Evolutionary conservation across 306 rosid genomes (phyloP).

Genomic region (Vigna angularis): DNA sequence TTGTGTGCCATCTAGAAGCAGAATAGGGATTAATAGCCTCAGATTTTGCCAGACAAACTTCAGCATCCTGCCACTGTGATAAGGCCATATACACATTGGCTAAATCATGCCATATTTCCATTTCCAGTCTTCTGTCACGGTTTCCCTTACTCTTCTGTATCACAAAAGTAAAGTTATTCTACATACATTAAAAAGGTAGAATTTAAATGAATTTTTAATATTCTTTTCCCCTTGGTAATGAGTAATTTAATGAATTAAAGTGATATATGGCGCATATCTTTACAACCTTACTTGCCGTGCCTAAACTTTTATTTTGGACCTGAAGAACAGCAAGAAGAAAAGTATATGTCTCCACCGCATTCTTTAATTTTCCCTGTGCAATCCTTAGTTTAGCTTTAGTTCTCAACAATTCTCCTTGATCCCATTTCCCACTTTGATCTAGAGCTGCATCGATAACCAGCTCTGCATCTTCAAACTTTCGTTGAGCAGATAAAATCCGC

Average conservation of each 20-base stretch:
- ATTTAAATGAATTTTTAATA: constrained; percentile 7
- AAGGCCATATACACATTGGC: constrained; percentile 70
- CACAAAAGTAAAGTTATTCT: constrained; percentile 25
- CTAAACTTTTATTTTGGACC: constrained; percentile 67
- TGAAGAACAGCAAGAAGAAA: constrained; percentile 88
- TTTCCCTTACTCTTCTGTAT: constrained; percentile 68
- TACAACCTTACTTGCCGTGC: constrained; percentile 57
- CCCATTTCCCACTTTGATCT: constrained; percentile 90
- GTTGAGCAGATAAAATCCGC: constrained; percentile 83
- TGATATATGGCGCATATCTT: constrained; percentile 55
- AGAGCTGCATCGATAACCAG: constrained; percentile 79
- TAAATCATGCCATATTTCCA: constrained; percentile 93
- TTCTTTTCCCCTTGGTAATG: constrained; percentile 21
- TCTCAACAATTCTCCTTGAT: constrained; percentile 83
- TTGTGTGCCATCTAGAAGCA: constrained; percentile 86
- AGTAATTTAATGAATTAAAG: neutral
- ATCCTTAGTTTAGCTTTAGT: constrained; percentile 87
- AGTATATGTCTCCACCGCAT: constrained; percentile 72
- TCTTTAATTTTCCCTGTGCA: constrained; percentile 78
- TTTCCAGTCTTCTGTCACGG: constrained; percentile 72
- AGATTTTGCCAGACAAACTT: constrained; percentile 84
- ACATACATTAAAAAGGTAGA: neutral
- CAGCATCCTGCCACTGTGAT: constrained; percentile 89
- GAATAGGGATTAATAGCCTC: constrained; percentile 80
- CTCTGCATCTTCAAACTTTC: constrained; percentile 77